These are phyloP conservation scores for Syzygium jambos DNA, from an alignment of 345 rosid species.

Conservation along the genomic window DNA sequence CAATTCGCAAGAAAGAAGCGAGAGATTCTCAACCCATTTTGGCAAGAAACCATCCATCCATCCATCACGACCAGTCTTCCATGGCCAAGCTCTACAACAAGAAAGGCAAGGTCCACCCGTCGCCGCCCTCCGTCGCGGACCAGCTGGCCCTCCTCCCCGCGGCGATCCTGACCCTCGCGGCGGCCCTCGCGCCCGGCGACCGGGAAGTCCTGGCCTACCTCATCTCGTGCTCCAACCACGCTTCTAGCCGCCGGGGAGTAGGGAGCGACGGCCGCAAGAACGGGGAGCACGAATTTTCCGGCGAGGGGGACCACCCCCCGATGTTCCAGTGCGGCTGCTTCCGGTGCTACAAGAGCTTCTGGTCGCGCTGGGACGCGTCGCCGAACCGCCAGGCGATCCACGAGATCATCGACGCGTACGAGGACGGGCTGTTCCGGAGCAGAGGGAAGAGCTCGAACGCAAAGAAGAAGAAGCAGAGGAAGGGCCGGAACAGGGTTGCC, in stretches of 20 bases:
- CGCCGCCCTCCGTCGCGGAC: slow-evolving; percentile 5
- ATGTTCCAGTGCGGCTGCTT: slow-evolving; percentile 31
- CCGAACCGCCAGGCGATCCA: slow-evolving; percentile 30
- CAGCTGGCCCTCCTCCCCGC: slow-evolving; percentile 26
- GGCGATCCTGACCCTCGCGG: slow-evolving; percentile 17
- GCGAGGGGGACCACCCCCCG: slow-evolving; percentile 8
- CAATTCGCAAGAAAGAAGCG: neutral
- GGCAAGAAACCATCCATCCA: neutral
- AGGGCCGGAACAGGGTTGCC: slow-evolving; percentile 2
- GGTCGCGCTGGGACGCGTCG: slow-evolving; percentile 36
- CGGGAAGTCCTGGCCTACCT: slow-evolving; percentile 33
- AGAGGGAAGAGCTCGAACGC: neutral
- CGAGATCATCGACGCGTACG: slow-evolving; percentile 33
- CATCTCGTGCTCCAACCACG: slow-evolving; percentile 16
- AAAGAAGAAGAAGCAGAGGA: slow-evolving; percentile 5
- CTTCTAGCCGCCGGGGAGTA: neutral
- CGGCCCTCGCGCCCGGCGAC: slow-evolving; percentile 29
- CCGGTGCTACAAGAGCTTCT: slow-evolving; percentile 29
- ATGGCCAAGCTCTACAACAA: slow-evolving; percentile 20
- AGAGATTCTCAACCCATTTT: neutral
- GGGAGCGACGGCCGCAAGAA: neutral
- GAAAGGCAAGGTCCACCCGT: slow-evolving; percentile 26
- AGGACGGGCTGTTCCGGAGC: slow-evolving; percentile 13
- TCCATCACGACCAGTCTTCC: neutral
- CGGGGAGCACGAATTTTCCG: neutral